A percentile compares a stretch with the other conserved stretches of the same genome.
Evolutionary conservation across 495 filamentous ascomycete species (phyloP).

Genomic region (Bathelium albidoporum): DNA sequence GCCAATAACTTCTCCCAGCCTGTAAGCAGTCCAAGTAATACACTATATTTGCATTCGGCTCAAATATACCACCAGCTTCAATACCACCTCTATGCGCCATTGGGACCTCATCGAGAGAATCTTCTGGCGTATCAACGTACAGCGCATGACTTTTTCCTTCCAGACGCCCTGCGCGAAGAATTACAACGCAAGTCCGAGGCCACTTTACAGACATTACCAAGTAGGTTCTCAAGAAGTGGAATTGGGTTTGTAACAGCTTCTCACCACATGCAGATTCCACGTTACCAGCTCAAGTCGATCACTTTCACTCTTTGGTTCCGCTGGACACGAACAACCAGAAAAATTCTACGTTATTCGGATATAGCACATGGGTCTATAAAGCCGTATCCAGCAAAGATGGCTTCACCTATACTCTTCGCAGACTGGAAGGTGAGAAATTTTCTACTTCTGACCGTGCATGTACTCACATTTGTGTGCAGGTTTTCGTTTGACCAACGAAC

Average conservation of each 20-base stretch:
- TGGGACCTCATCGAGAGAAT: constrained; percentile 70
- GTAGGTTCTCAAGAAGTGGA: constrained; percentile 35
- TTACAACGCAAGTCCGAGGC: constrained; percentile 82
- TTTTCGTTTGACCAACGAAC: constrained; percentile 75
- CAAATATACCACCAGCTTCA: constrained; percentile 45
- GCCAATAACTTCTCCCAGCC: constrained; percentile 55
- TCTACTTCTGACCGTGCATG: background rate
- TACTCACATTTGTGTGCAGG: constrained; percentile 30
- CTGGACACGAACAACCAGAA: constrained; percentile 73
- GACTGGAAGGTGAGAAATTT: constrained; percentile 55
- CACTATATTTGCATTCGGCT: constrained; percentile 8
- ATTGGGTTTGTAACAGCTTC: background rate
- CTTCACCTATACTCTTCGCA: constrained; percentile 67
- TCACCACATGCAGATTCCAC: constrained; percentile 44
- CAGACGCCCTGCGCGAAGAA: constrained; percentile 73
- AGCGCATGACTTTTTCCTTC: constrained; percentile 82
- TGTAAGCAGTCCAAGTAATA: constrained; percentile 30
- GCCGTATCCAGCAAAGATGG: constrained; percentile 83
- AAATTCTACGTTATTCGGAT: constrained; percentile 66
- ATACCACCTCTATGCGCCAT: constrained; percentile 87
- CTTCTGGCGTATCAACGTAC: constrained; percentile 71
- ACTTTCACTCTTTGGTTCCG: constrained; percentile 85
- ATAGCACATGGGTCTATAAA: constrained; percentile 89
- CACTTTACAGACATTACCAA: constrained; percentile 71
- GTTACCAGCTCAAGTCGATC: constrained; percentile 63